Conservation (phyloP, 1,284 basidiomycete genomes). For the Phlebopus sp. region DNA sequence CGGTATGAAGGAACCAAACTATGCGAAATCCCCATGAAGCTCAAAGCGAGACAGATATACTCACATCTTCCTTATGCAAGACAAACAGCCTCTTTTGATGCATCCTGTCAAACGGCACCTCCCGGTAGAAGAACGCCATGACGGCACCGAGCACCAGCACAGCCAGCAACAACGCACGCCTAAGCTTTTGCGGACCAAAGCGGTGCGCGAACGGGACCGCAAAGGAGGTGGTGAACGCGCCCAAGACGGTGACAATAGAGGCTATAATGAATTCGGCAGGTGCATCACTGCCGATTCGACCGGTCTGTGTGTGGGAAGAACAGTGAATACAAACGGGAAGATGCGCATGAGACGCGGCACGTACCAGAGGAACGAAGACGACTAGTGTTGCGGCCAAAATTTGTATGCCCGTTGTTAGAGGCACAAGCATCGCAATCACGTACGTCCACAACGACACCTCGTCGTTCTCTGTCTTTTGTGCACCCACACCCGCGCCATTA, state of each 20-base stretch:
- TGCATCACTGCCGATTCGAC: conserved; percentile 71
- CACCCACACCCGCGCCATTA: background rate
- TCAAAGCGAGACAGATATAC: conserved; percentile 23
- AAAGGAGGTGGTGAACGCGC: conserved; percentile 64
- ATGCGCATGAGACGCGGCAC: conserved; percentile 22
- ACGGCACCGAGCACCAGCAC: conserved; percentile 47
- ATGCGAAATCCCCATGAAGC: too few species aligned
- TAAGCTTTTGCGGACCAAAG: conserved; percentile 52
- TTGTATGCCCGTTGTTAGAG: conserved; percentile 69
- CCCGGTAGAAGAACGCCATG: conserved; percentile 61
- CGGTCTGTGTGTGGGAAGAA: conserved; percentile 51
- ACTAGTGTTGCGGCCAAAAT: conserved; percentile 72
- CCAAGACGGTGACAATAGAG: conserved; percentile 61
- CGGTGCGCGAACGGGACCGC: conserved; percentile 75
- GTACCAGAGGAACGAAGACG: conserved; percentile 89
- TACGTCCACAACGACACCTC: conserved; percentile 63
- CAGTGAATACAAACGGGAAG: background rate
- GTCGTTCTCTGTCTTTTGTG: conserved; percentile 11
- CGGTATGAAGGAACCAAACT: too few species aligned
- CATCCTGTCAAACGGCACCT: conserved; percentile 74
- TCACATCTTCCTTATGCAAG: conserved; percentile 85
- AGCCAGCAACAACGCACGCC: conserved; percentile 46
- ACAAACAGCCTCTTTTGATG: conserved; percentile 91
- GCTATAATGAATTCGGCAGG: conserved; percentile 92
- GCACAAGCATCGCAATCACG: conserved; percentile 58